Conservation (phyloP, 108 stramenopile species). For the Skeletonema tropicum region DNA sequence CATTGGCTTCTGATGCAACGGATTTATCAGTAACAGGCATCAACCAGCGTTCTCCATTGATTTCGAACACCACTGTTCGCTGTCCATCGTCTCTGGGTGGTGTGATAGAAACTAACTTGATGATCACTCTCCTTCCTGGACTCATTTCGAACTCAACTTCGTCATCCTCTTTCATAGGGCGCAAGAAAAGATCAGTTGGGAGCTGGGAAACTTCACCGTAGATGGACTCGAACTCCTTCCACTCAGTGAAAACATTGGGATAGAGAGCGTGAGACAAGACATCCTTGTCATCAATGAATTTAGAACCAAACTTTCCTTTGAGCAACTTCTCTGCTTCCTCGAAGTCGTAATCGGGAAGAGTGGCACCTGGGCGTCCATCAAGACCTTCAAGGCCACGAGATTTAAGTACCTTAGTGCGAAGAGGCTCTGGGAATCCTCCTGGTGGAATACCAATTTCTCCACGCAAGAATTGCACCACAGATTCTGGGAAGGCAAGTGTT, state of each 20-base stretch:
- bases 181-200: conserved; percentile 85
- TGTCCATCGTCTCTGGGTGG: conserved; percentile 63
- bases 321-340: conserved; percentile 54
- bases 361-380: conserved; percentile 80
- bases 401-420: conserved; percentile 67
- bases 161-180: conserved; percentile 86
- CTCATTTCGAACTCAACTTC: conserved; percentile 78
- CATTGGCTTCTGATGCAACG: conserved; percentile 31
- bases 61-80: conserved; percentile 81
- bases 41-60: conserved; percentile 83
- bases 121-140: conserved; percentile 55
- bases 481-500: conserved; percentile 71
- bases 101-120: conserved; percentile 62
- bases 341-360: conserved; percentile 68
- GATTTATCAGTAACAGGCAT: conserved; percentile 69
- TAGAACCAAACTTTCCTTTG: conserved; percentile 56
- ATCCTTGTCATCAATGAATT: conserved; percentile 75
- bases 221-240: conserved; percentile 67
- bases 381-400: conserved; percentile 54
- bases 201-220: conserved; percentile 79
- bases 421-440: conserved; percentile 82
- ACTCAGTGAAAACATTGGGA: conserved; percentile 88
- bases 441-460: conserved; percentile 72
- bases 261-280: conserved; percentile 89
- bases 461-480: conserved; percentile 84